Evolutionary conservation across 2,329 filamentous ascomycete genomes (phyloP), one percentile per base, ranked within the genome.

Genomic region (Fusarium acutatum): DNA sequence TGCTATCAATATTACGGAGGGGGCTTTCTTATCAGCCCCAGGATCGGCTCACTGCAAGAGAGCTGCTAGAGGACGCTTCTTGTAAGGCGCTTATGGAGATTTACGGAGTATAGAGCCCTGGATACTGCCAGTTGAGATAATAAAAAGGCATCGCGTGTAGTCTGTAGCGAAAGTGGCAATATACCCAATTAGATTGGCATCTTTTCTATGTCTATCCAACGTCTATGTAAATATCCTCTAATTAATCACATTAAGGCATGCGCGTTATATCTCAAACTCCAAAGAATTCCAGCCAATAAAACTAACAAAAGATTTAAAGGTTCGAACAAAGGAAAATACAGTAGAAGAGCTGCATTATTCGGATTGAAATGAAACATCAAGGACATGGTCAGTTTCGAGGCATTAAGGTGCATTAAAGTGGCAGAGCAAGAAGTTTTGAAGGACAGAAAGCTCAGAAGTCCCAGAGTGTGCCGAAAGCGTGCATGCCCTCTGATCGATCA

Each of bases 371-470:
- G 1, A 26, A 26, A 15, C 10, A 13, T 53, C 5, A 17, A 15
- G 10, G 32, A 17, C 3, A 28, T 37, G 18, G 18, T 53, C 13
- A 37, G 7, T 17, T 0, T 7, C 0, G 14, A 37, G 7, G 14
- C 24, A 37, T 37, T 22, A 13, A 22, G 9, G 7, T 28, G 32
- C 24, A 17, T 26, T 13, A 7, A 9, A 5, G 18, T 6, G 12
- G 18, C 7, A 28, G 32, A 1, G 18, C 4, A 18, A 17, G 10
- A 6, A 1, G 1, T 0, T 17, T 2, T 6, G 2, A 7, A 12
- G 4, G 14, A 6, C 7, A 6, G 3, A 1, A 40, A 14, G 20
- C 10, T 54, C 15, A 54, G 6, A 54, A 54, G 11, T 54, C 50
- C 50, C 34, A 54, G 4, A 54, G 50, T 18, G 50, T 54, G 7